A percentile compares a stretch with the other conserved stretches of the same genome.
These are phyloP conservation scores for Sporothrix mexicana DNA, from an alignment of 2,329 filamentous ascomycete genomes.

Conservation along the genomic window DNA sequence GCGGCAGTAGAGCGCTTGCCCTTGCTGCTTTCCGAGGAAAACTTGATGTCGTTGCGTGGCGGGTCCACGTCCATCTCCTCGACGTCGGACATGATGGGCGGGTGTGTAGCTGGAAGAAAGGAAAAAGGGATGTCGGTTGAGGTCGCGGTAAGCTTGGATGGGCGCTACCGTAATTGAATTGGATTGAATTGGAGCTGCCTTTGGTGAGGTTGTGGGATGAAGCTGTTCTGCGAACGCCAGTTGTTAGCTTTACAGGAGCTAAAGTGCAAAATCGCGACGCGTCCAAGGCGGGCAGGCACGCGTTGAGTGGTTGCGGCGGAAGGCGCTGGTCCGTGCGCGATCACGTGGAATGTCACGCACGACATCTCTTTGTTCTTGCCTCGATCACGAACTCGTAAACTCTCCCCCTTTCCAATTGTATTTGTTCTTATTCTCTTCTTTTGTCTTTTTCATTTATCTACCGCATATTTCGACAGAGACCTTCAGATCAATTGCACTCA, in stretches of 20 bases:
- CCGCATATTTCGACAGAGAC: background rate
- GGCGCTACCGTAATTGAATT: conserved; percentile 40
- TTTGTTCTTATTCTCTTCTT: background rate
- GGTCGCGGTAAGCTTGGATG: background rate
- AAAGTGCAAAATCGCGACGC: conserved; percentile 28
- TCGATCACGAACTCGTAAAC: background rate
- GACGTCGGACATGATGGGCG: conserved; percentile 59
- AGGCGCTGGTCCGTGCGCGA: background rate
- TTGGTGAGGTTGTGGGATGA: conserved; percentile 31
- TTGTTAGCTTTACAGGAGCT: background rate
- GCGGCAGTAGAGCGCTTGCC: conserved; percentile 94
- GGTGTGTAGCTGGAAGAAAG: background rate
- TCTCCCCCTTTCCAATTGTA: background rate
- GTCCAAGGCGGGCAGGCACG: conserved; percentile 25
- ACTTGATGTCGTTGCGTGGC: conserved; percentile 58
- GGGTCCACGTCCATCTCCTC: conserved; percentile 68
- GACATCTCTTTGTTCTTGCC: background rate
- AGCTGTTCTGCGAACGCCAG: background rate
- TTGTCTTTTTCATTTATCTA: background rate
- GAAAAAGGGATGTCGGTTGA: background rate
- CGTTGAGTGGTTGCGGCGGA: conserved; percentile 32
- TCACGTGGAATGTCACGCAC: conserved; percentile 39
- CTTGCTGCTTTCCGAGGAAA: conserved; percentile 73
- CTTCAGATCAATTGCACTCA: background rate
- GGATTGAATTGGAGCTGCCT: background rate